These are phyloP conservation scores for Drechslera avenae DNA, from an alignment of 2,329 filamentous ascomycete genomes.

Conservation along the genomic window DNA sequence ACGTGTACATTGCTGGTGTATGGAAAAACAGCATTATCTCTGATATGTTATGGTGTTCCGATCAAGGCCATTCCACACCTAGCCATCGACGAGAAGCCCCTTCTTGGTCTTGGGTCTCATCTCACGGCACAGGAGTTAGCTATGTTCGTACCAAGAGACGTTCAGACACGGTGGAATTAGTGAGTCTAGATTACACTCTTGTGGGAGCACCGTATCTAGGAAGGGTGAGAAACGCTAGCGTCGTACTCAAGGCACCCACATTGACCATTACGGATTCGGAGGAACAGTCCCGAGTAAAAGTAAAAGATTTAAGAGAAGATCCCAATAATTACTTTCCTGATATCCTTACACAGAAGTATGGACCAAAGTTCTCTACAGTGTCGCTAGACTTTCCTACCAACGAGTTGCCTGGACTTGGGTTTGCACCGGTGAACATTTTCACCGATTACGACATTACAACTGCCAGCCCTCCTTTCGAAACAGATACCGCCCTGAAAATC, in stretches of 20 bases:
- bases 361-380: no score
- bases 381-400: no score
- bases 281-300: no score
- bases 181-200: neutral
- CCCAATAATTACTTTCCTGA: neutral
- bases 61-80: neutral
- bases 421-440: no score
- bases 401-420: no score
- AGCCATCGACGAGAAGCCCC: neutral
- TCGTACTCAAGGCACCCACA: neutral
- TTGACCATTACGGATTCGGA: neutral
- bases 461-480: neutral
- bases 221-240: neutral
- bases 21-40: neutral
- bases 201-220: neutral
- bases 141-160: no score
- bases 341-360: no score
- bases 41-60: neutral
- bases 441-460: neutral
- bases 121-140: neutral
- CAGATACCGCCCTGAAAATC: neutral
- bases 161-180: neutral
- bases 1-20: neutral
- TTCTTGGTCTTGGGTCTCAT: conserved; percentile 1
- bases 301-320: no score